These are phyloP conservation scores for Rhizophora apiculata DNA, from an alignment of 345 rosid species.

Conservation along the genomic window DNA sequence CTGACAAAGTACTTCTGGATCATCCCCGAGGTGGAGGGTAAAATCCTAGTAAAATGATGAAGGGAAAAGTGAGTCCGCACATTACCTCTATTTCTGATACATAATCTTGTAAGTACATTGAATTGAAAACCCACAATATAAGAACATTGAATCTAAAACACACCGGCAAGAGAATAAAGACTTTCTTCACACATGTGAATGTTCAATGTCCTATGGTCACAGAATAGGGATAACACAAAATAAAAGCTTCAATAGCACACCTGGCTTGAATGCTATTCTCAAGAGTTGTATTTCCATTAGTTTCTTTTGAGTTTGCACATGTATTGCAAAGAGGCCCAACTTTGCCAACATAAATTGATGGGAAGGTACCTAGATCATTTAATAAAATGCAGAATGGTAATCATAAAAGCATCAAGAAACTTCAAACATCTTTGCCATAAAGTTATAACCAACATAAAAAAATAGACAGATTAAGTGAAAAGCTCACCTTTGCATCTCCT, in stretches of 20 bases:
- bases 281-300: constrained; percentile 33
- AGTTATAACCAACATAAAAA: background rate
- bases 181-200: no score
- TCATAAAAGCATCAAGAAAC: constrained; percentile 7
- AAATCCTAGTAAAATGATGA: background rate
- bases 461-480: background rate
- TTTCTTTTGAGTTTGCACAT: constrained; percentile 54
- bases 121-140: no score
- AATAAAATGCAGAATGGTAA: constrained; percentile 10
- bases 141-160: no score
- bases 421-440: background rate
- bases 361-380: constrained; percentile 51
- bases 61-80: background rate
- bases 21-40: background rate
- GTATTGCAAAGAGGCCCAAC: constrained; percentile 72
- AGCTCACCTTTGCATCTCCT: constrained; percentile 74
- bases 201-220: background rate
- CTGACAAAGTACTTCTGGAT: background rate
- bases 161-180: no score
- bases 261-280: constrained; percentile 34
- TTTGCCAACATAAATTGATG: constrained; percentile 59
- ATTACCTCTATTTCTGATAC: no score
- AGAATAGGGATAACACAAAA: constrained; percentile 11
- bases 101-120: no score
- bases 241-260: constrained; percentile 28